Evolutionary conservation across 176 grass and related monocot species (phyloP), one percentile per base, ranked within the genome.

Genomic region (Oryza meyeriana): DNA sequence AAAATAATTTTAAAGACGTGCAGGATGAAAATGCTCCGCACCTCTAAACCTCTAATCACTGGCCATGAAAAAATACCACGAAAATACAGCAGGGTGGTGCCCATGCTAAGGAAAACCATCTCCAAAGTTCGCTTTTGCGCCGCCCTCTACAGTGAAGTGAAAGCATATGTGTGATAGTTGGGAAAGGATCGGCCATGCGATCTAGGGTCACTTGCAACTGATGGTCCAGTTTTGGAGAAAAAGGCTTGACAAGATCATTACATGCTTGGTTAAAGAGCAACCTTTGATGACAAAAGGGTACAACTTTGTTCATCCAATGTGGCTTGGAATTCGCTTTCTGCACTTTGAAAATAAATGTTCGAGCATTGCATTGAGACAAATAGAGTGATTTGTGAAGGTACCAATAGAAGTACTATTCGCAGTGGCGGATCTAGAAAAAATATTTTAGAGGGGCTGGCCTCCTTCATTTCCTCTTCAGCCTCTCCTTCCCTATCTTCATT

Each of bases 181-280:
- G 14, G 50, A 55, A 55, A 55, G 18, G 50, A 55, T n/a, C 50
- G 18, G 18, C 6, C 48, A 52, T 61, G 22, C 16, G 52, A 10
- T 61, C 6, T 10, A 61, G 32, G 30, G 25, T 52, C 52, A 76
- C 52, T 39, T 4, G 18, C 8, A 6, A 13, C 18, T 13, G 72
- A 58, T 44, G 73, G 38, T 44, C 40, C 48, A 31, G 63, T 70
- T 62, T 47, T 6, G 48, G 22, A 29, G 30, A 32, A 34, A 22
- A 31, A 17, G 1, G 17, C 42, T 12, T 25, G 44, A 52, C 20
- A 20, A 20, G 81, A 45, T 17, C 48, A 52, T 52, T 52, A 52
- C 47, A 50, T 50, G 66, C 28, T 77, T 61, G 64, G 64, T 6
- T 78, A 29, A 61, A 47, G 29, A 61, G 83, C 75, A 17, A 85